A percentile compares a stretch with the other conserved stretches of the same genome.
phyloP scores from a whole-genome alignment of 2,329 filamentous ascomycete species.

The Thermothelomyces thermophilus region DNA sequence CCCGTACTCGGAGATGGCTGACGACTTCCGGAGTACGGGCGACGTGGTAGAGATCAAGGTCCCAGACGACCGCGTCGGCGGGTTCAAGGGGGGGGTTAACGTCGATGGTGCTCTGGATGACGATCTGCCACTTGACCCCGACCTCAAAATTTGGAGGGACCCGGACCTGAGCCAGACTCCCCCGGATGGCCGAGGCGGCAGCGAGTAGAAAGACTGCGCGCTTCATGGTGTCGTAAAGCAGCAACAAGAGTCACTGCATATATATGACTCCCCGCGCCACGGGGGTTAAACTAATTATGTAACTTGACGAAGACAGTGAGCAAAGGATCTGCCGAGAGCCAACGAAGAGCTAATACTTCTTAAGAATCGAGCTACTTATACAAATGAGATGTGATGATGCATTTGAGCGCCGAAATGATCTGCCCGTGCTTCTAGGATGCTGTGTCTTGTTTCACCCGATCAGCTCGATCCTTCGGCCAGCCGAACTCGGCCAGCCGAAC shows the following conservation, averaged over 20 bases:
- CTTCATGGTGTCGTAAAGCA: constrained; percentile 6
- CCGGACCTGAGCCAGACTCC: neutral
- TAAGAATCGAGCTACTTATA: no score
- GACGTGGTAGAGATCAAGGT: constrained; percentile 17
- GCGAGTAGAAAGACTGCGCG: neutral
- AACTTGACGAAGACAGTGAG: no score
- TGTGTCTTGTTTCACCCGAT: no score
- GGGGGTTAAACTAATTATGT: no score
- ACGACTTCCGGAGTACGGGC: constrained; percentile 8
- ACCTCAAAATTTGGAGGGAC: neutral
- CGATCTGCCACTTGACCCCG: constrained; percentile 17
- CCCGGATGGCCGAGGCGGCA: neutral
- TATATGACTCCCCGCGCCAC: no score
- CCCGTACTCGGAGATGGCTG: constrained; percentile 11
- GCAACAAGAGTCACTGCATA: no score
- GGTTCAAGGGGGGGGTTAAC: neutral
- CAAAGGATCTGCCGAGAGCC: neutral
- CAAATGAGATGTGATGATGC: no score
- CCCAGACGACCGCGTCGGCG: constrained; percentile 15
- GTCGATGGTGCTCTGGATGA: constrained; percentile 14
- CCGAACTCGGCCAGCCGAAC: no score
- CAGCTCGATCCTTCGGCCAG: no score
- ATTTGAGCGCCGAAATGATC: no score
- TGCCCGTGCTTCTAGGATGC: no score
- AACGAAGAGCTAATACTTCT: no score